These are phyloP conservation scores for Arthrobotrys megalospora DNA, from an alignment of 2,329 filamentous ascomycete genomes.

Conservation along the genomic window DNA sequence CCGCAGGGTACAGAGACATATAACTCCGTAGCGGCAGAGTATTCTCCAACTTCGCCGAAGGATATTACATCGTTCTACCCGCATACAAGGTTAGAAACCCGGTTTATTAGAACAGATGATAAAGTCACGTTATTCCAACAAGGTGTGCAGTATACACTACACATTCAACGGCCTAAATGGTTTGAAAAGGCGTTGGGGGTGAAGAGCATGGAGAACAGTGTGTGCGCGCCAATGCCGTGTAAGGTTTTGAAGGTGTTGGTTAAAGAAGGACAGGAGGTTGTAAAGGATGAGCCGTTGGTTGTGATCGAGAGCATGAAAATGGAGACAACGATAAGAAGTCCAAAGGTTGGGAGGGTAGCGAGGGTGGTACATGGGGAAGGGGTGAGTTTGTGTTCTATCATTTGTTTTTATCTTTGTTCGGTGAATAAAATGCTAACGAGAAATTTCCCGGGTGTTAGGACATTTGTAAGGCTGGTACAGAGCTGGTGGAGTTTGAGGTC, in stretches of 20 bases:
- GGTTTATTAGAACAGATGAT: constrained; percentile 76
- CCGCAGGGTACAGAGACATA: constrained; percentile 70
- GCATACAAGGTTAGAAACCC: constrained; percentile 82
- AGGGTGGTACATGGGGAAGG: constrained; percentile 71
- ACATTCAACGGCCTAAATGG: constrained; percentile 78
- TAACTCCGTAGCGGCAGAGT: constrained; percentile 68
- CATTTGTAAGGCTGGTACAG: constrained; percentile 59
- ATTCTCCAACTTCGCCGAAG: constrained; percentile 67
- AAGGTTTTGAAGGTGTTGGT: constrained; percentile 95
- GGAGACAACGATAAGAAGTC: constrained; percentile 73
- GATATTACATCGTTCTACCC: constrained; percentile 83
- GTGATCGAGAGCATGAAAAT: constrained; percentile 76
- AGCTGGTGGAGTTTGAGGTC: constrained; percentile 56
- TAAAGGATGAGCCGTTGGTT: constrained; percentile 87
- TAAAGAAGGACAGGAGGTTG: constrained; percentile 82
- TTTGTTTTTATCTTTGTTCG: constrained; percentile 4
- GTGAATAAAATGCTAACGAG: neutral
- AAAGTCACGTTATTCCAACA: constrained; percentile 84
- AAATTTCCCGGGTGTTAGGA: constrained; percentile 39
- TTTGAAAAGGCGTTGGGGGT: constrained; percentile 85
- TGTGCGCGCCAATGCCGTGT: constrained; percentile 96
- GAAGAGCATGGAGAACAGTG: constrained; percentile 75
- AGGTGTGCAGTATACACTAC: constrained; percentile 74
- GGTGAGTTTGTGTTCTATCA: constrained; percentile 64
- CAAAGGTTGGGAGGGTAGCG: constrained; percentile 69